These are phyloP conservation scores for Pisolithus marmoratus DNA, from an alignment of 768 basidiomycete species.

Conservation along the genomic window DNA sequence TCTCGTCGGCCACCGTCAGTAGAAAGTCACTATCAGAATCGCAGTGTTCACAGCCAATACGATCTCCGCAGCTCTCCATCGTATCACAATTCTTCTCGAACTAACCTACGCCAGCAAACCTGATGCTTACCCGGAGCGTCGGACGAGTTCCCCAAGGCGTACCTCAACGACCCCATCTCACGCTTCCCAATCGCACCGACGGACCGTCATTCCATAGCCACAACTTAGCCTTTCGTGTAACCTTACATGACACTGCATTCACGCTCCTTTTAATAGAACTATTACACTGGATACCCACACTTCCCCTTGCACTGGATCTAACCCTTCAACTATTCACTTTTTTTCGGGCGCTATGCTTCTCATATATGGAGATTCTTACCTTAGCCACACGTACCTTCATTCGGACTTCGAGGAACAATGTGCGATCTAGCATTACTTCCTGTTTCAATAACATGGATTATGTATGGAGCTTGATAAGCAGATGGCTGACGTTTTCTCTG, in stretches of 20 bases:
- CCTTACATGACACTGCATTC: constrained; percentile 4
- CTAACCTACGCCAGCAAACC: background rate
- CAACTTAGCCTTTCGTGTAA: constrained; percentile 7
- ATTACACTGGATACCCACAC: constrained; percentile 25
- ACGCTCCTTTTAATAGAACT: constrained; percentile 17
- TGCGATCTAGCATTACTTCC: constrained; percentile 4
- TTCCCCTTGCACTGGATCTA: background rate
- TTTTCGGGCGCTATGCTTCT: background rate
- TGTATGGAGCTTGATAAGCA: too few relatives aligned
- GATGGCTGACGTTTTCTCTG: too few relatives aligned
- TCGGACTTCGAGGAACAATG: constrained; percentile 16
- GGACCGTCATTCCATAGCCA: constrained; percentile 17
- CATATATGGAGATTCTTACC: background rate
- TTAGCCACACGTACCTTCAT: background rate
- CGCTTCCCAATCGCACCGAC: constrained; percentile 12
- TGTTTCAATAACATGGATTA: background rate
- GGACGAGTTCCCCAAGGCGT: constrained; percentile 9
- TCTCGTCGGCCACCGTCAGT: constrained; percentile 7
- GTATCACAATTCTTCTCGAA: constrained; percentile 7
- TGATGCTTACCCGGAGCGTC: too few relatives aligned
- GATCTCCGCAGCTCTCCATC: constrained; percentile 11
- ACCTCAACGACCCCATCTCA: constrained; percentile 13
- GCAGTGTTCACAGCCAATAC: constrained; percentile 12
- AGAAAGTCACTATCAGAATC: constrained; percentile 5
- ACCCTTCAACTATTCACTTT: background rate